Conservation (phyloP, 306 rosid species). For the Malus asiatica region DNA sequence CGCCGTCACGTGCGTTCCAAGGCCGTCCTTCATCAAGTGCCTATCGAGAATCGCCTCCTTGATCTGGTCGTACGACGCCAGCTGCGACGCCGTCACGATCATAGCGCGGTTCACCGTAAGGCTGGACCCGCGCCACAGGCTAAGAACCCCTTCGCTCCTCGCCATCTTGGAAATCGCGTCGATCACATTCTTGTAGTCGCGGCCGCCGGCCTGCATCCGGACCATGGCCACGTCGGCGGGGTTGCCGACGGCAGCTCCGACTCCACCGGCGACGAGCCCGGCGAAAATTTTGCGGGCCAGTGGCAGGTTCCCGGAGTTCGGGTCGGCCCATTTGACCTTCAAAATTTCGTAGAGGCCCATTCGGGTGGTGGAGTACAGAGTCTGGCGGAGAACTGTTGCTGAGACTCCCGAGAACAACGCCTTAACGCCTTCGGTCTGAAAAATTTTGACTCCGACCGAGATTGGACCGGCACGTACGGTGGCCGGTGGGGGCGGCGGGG, state of each 20-base stretch:
- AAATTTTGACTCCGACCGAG: constrained; percentile 37
- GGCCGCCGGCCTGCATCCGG: constrained; percentile 90
- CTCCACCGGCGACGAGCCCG: constrained; percentile 60
- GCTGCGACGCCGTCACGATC: constrained; percentile 88
- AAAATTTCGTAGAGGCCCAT: constrained; percentile 77
- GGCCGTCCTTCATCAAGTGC: constrained; percentile 57
- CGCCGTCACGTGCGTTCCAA: constrained; percentile 74
- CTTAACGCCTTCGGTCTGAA: constrained; percentile 38
- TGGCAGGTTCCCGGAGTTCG: constrained; percentile 33
- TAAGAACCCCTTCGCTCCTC: constrained; percentile 51
- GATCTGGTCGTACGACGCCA: constrained; percentile 72
- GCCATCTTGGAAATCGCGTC: constrained; percentile 65
- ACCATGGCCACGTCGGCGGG: constrained; percentile 95
- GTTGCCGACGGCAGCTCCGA: constrained; percentile 79
- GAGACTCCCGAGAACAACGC: constrained; percentile 67
- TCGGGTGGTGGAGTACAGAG: constrained; percentile 73
- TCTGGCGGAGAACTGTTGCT: constrained; percentile 76
- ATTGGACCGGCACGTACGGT: constrained; percentile 35
- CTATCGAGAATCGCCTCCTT: constrained; percentile 59
- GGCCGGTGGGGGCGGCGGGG: constrained; percentile 3
- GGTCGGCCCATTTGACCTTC: constrained; percentile 62
- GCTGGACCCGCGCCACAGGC: constrained; percentile 86
- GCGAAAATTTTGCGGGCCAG: constrained; percentile 41
- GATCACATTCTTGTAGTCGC: constrained; percentile 61
- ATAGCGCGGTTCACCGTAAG: constrained; percentile 90